phyloP scores from a whole-genome alignment of 1,284 basidiomycete species.

The Volvariella volvacea region DNA sequence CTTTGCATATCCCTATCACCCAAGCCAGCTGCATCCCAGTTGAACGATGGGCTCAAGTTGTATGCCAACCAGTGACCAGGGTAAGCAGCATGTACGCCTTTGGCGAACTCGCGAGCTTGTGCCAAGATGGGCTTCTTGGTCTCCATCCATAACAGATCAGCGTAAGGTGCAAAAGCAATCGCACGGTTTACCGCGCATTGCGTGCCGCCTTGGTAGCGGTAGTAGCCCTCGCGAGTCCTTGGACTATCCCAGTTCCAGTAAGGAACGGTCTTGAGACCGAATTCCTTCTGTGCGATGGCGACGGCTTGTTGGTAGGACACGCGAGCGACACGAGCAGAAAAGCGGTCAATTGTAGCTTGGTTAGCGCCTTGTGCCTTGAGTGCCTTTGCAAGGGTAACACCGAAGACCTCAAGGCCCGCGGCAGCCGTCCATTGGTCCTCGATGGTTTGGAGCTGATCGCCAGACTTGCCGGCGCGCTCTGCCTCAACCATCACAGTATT shows the following conservation, averaged over 20 bases:
- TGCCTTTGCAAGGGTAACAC: conserved; percentile 67
- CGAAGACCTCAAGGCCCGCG: conserved; percentile 80
- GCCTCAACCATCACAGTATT: conserved; percentile 82
- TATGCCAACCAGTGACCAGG: conserved; percentile 93
- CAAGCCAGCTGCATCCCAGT: conserved; percentile 90
- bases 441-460: conserved; percentile 75
- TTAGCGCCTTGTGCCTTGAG: conserved; percentile 60
- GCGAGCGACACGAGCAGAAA: conserved; percentile 55
- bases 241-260: conserved; percentile 95
- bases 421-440: conserved; percentile 83
- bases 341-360: conserved; percentile 43
- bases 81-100: conserved; percentile 75
- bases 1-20: conserved; percentile 80
- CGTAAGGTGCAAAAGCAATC: conserved; percentile 89
- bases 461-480: conserved; percentile 74
- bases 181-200: conserved; percentile 92
- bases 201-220: conserved; percentile 96
- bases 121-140: conserved; percentile 94
- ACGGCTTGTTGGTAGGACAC: conserved; percentile 69
- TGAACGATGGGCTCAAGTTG: conserved; percentile 91
- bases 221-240: conserved; percentile 92
- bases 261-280: conserved; percentile 67
- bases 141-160: conserved; percentile 96
- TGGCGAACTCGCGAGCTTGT: conserved; percentile 91
- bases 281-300: conserved; percentile 73